phyloP scores from a whole-genome alignment of 176 grass and related monocot species.

The Bothriochloa decipiens region DNA sequence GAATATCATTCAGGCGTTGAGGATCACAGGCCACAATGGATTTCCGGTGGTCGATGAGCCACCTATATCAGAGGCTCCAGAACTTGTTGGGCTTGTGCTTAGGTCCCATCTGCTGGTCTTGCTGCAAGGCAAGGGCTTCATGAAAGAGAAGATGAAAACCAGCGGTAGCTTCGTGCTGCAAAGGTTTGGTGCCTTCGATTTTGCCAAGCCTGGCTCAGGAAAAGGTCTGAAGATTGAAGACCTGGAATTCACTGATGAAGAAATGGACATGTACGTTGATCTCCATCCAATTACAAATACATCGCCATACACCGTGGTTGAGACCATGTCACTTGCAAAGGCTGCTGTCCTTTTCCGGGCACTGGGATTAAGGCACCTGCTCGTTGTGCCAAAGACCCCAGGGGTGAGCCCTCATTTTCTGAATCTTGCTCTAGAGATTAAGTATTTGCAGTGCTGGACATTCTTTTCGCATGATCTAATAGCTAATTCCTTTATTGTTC shows the following conservation, averaged over 20 bases:
- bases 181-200: constrained; percentile 67
- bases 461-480: neutral
- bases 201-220: constrained; percentile 78
- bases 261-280: constrained; percentile 92
- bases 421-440: neutral
- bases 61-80: constrained; percentile 70
- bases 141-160: constrained; percentile 63
- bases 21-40: constrained; percentile 88
- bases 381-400: constrained; percentile 90
- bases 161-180: constrained; percentile 50
- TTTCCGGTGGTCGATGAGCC: constrained; percentile 91
- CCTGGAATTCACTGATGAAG: constrained; percentile 73
- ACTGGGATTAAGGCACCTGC: constrained; percentile 76
- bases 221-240: constrained; percentile 87
- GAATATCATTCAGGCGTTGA: constrained; percentile 65
- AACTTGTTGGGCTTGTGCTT: constrained; percentile 79
- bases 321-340: constrained; percentile 92
- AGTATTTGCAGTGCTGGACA: neutral
- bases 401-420: constrained; percentile 59
- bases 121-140: constrained; percentile 69
- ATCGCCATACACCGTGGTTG: constrained; percentile 87
- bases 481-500: constrained; percentile 30
- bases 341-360: constrained; percentile 81
- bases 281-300: constrained; percentile 84
- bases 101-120: constrained; percentile 83